Conservation (phyloP, 2,329 filamentous ascomycete species). For the Botrytis squamosa region DNA sequence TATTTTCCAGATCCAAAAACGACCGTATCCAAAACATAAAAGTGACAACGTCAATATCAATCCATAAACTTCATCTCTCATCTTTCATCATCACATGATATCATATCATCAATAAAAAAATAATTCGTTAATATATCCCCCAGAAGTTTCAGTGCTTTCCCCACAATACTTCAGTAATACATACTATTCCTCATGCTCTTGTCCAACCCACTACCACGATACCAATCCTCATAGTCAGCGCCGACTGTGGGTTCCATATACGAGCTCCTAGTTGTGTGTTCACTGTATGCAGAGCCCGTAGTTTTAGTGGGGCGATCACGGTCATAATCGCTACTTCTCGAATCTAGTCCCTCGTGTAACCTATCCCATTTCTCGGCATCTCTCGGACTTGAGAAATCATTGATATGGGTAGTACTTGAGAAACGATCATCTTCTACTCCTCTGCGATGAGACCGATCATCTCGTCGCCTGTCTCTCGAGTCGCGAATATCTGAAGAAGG, state of each 20-base stretch:
- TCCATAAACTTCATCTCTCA: constrained; percentile 5
- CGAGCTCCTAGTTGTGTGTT: constrained; percentile 11
- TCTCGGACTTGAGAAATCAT: constrained; percentile 35
- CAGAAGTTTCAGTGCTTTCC: not conserved
- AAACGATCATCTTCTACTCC: constrained; percentile 31
- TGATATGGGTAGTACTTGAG: constrained; percentile 22
- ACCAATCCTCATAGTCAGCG: constrained; percentile 23
- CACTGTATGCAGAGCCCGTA: constrained; percentile 3
- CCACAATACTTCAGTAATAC: constrained; percentile 6
- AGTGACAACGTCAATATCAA: not conserved
- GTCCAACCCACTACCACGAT: constrained; percentile 16
- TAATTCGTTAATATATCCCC: not conserved
- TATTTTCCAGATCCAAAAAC: constrained; percentile 3
- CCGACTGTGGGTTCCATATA: constrained; percentile 12
- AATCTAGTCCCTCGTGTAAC: constrained; percentile 25
- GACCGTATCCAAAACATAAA: constrained; percentile 1
- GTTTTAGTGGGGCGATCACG: constrained; percentile 11
- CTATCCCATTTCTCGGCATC: constrained; percentile 38
- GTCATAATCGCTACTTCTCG: constrained; percentile 19
- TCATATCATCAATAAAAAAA: not conserved
- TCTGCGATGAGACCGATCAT: constrained; percentile 28
- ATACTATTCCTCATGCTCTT: constrained; percentile 15
- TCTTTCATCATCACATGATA: not conserved
- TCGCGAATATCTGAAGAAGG: constrained; percentile 28
- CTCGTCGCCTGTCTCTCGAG: constrained; percentile 25